Base-by-base conservation (phyloP, 78 protist species). In the Chrysochromulina parva region DNA sequence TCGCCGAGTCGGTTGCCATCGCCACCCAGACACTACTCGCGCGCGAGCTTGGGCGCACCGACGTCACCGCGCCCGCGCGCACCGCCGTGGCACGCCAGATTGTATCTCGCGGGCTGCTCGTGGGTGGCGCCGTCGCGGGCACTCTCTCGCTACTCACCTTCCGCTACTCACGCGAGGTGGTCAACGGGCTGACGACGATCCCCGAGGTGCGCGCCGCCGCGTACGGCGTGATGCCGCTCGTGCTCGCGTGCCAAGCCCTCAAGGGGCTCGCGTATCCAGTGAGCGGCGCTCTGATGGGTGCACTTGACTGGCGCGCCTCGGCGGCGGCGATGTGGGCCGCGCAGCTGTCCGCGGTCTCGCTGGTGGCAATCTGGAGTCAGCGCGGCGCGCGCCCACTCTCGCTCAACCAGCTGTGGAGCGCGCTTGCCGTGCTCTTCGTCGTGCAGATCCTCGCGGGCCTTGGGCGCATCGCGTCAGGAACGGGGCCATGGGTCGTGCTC, bases 241-340 rank as follows among this genome's bases (percentile, higher is more conserved):
- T 88, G 54, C 90, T 88, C 50, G 67, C 14, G 1, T 57, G 69
- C 57, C 90, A 88, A 84, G 20, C n/a, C 53, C 6, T 71, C 84
- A 88, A 88, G 66, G 90, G 90, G 57, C 58, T 88, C 48, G 90
- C 90, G 2, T 88, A 69, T n/a, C 90, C 90, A 0, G 81, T 47
- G 1, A 88, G 69, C 16, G 90, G 81, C 9, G n/a, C 58, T 20
- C 0, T 67, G 50, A 88, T 88, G 90, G 90, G 90, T 16, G 90
- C 59, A 0, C 78, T 69, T 28, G 90, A 88, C 17, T 88, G 90
- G 90, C 24, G 65, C 57, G 22, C 54, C 67, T 5, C 59, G 10
- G 2, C 90, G 16, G 66, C 11, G 26, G 73, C 58, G 22, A 65
- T 88, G 62, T 88, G 82, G 90, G 62, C 62, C 7, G 62, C 62